Evolutionary conservation across 805 yeast species (phyloP).

Genomic region (Kodamaea neixiangensis): DNA sequence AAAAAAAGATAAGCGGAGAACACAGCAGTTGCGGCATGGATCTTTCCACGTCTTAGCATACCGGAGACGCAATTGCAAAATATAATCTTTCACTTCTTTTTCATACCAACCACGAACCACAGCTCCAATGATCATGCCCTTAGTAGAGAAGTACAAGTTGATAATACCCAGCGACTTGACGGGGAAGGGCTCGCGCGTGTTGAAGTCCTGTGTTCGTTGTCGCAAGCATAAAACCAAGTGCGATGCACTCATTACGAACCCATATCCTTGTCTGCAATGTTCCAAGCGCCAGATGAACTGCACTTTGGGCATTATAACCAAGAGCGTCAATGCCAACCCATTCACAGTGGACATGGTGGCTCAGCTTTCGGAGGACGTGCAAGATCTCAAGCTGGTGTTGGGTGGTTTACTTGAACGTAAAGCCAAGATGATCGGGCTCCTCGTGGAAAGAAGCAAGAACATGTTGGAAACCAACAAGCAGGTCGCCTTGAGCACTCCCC

Average conservation of each 20-base stretch:
- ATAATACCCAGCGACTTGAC: slow-evolving; percentile 12
- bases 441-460: slow-evolving; percentile 13
- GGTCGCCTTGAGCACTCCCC: slow-evolving; percentile 9
- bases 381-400: slow-evolving; percentile 22
- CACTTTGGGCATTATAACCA: slow-evolving; percentile 51
- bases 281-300: slow-evolving; percentile 52
- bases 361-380: slow-evolving; percentile 28
- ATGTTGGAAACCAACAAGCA: neutral
- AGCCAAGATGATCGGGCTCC: slow-evolving; percentile 16
- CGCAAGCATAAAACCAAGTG: slow-evolving; percentile 68
- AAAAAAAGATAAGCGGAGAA: neutral
- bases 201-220: slow-evolving; percentile 63
- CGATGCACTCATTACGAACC: slow-evolving; percentile 53
- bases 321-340: neutral
- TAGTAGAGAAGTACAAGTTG: slow-evolving; percentile 13
- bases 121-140: slow-evolving; percentile 16
- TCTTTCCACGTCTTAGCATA: neutral
- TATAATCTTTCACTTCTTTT: neutral
- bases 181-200: slow-evolving; percentile 14
- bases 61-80: neutral
- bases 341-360: slow-evolving; percentile 31
- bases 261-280: slow-evolving; percentile 61
- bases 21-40: neutral
- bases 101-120: neutral
- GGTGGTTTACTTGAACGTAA: slow-evolving; percentile 27